These are phyloP conservation scores for Exophiala sp. DNA, from an alignment of 2,329 filamentous ascomycete genomes.

Conservation along the genomic window DNA sequence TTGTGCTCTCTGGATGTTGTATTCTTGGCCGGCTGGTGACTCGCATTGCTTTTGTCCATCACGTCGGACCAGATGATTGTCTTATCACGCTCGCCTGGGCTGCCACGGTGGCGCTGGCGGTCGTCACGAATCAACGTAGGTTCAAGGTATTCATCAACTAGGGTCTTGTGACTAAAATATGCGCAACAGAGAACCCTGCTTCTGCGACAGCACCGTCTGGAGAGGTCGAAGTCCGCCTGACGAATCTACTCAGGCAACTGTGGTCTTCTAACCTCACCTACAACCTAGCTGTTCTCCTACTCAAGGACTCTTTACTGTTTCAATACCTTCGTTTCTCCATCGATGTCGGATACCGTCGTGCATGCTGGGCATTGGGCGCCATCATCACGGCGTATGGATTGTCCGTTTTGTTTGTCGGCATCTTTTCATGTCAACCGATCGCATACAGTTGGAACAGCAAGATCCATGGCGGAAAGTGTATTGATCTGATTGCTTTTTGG, in stretches of 20 bases:
- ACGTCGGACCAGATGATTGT: slow-evolving; percentile 16
- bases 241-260: not conserved
- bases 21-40: slow-evolving; percentile 9
- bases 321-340: slow-evolving; percentile 19
- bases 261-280: slow-evolving; percentile 16
- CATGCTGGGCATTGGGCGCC: slow-evolving; percentile 12
- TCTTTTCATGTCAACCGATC: slow-evolving; percentile 17
- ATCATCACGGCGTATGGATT: slow-evolving; percentile 15
- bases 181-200: not conserved
- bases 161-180: not conserved
- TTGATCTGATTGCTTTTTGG: slow-evolving; percentile 30
- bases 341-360: slow-evolving; percentile 12
- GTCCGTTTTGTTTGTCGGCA: slow-evolving; percentile 10
- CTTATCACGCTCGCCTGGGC: slow-evolving; percentile 14
- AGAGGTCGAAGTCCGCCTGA: not conserved
- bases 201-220: not conserved
- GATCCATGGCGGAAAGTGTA: slow-evolving; percentile 21
- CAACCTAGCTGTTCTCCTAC: slow-evolving; percentile 11
- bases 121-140: slow-evolving; percentile 11
- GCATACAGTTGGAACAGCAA: slow-evolving; percentile 11
- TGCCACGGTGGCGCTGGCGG: slow-evolving; percentile 8
- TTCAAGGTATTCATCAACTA: not conserved
- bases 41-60: slow-evolving; percentile 15
- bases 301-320: slow-evolving; percentile 15
- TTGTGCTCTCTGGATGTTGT: slow-evolving; percentile 13